phyloP scores from a whole-genome alignment of 192 early-diverging fungal genomes.

The Coemansia sp. region DNA sequence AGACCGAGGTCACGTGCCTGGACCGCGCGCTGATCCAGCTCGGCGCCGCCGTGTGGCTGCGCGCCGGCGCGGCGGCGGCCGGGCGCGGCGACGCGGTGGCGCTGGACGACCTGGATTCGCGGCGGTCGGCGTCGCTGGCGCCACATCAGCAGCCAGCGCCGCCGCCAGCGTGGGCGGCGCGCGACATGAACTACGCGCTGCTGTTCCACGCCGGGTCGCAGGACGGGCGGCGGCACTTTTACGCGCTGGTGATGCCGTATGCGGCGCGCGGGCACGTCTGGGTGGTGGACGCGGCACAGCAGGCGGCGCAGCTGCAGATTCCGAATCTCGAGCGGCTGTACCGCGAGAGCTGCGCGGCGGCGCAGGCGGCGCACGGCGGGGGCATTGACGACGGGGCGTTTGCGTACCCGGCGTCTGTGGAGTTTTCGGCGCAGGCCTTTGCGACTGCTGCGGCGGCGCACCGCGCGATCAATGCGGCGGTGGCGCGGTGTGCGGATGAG shows the following conservation, averaged over 20 bases:
- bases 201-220: slow-evolving; percentile 69
- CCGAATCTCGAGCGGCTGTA: slow-evolving; percentile 77
- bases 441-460: slow-evolving; percentile 27
- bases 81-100: slow-evolving; percentile 31
- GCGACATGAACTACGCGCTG: slow-evolving; percentile 68
- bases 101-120: slow-evolving; percentile 39
- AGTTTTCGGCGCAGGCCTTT: slow-evolving; percentile 33
- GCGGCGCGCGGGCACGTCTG: slow-evolving; percentile 63
- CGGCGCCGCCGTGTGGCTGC: slow-evolving; percentile 61
- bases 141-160: slow-evolving; percentile 2
- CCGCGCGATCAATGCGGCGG: slow-evolving; percentile 60
- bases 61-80: slow-evolving; percentile 18
- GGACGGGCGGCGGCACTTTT: slow-evolving; percentile 56
- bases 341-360: slow-evolving; percentile 53
- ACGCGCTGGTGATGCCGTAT: slow-evolving; percentile 72
- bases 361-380: background rate
- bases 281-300: slow-evolving; percentile 69
- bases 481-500: slow-evolving; percentile 66
- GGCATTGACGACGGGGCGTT: slow-evolving; percentile 40
- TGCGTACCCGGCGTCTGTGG: slow-evolving; percentile 39
- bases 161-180: slow-evolving; percentile 12
- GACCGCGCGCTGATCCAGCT: slow-evolving; percentile 82
- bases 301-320: slow-evolving; percentile 61
- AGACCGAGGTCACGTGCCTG: slow-evolving; percentile 82
- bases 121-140: slow-evolving; percentile 23